Evolutionary conservation across 176 grass and related monocot genomes (phyloP).

Genomic region (Aegilops tauschii): DNA sequence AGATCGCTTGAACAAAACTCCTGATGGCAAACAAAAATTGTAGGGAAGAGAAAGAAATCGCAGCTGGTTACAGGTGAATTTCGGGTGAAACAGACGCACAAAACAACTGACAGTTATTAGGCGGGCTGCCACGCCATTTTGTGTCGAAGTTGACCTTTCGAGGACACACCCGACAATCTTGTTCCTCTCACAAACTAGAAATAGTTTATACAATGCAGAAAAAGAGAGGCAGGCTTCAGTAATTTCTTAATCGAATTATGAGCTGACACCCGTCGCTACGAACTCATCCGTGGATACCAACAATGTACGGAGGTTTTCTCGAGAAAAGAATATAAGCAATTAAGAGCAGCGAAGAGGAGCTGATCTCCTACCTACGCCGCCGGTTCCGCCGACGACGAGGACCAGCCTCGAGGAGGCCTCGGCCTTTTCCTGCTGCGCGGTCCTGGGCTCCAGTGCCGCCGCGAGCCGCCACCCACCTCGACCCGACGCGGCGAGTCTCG

Average conservation of each 20-base stretch:
- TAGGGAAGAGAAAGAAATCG: background rate
- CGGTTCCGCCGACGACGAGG: conserved; percentile 73
- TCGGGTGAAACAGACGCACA: background rate
- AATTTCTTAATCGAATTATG: background rate
- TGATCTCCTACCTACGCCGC: conserved; percentile 61
- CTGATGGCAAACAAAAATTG: background rate
- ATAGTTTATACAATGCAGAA: background rate
- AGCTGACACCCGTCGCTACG: background rate
- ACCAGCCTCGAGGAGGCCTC: conserved; percentile 65
- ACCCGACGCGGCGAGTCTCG: background rate
- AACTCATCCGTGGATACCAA: background rate
- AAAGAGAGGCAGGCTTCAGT: background rate
- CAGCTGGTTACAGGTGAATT: background rate
- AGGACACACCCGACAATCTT: too few relatives aligned
- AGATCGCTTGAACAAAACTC: background rate
- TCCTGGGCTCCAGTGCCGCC: conserved; percentile 30
- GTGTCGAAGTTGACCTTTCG: background rate
- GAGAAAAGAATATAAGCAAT: background rate
- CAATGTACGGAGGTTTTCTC: background rate
- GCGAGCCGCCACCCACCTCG: conserved; percentile 4
- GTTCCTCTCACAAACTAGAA: too few relatives aligned
- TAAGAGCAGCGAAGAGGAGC: background rate
- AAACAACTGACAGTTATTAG: background rate
- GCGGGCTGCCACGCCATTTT: background rate
- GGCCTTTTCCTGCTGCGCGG: conserved; percentile 37